phyloP scores from a whole-genome alignment of 768 basidiomycete species.

The Polyporus arcularius region DNA sequence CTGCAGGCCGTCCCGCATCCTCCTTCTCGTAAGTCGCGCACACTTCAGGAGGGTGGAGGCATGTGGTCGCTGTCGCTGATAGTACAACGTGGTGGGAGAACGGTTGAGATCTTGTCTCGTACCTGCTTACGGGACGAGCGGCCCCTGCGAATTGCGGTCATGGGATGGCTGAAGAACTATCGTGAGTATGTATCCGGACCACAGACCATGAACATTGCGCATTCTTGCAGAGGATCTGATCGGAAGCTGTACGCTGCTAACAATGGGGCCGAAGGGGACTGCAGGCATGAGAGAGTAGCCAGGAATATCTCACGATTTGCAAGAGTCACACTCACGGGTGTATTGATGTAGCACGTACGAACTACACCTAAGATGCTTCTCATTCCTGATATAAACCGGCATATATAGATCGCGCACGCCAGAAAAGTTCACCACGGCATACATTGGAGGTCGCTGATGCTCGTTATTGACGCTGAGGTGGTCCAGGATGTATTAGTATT shows the following conservation, averaged over 20 bases:
- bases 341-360: not conserved
- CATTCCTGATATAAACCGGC: not conserved
- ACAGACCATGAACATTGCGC: not conserved
- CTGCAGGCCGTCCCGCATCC: not conserved
- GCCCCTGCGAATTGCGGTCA: constrained; percentile 4
- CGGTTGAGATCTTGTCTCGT: not conserved
- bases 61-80: constrained; percentile 9
- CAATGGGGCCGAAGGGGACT: constrained; percentile 2
- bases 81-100: not conserved
- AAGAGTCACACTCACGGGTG: no score
- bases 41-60: not conserved
- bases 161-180: not conserved
- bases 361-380: not conserved
- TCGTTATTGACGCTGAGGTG: constrained; percentile 13
- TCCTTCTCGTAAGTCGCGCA: not conserved
- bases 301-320: not conserved
- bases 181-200: constrained; percentile 7
- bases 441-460: constrained; percentile 12
- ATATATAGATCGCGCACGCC: not conserved
- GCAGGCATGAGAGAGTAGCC: not conserved
- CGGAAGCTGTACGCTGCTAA: constrained; percentile 7
- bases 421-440: no score
- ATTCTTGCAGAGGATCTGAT: not conserved
- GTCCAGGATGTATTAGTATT: not conserved
- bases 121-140: not conserved